Evolutionary conservation across 306 rosid species (phyloP).

Genomic region (Nissolia schottii): DNA sequence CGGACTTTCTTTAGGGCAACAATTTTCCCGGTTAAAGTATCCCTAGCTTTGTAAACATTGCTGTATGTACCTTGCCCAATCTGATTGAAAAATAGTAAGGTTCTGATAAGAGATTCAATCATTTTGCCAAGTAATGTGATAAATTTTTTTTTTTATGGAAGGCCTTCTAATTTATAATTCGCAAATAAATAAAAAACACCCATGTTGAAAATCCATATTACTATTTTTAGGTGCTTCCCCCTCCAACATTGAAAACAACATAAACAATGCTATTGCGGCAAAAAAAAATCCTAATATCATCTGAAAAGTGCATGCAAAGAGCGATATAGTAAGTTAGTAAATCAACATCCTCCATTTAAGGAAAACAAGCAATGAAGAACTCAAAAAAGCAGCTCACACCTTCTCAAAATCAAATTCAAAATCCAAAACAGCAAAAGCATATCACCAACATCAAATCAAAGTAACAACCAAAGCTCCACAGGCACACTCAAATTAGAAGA

Average conservation of each 20-base stretch:
- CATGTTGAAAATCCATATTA: not conserved
- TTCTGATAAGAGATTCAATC: slow-evolving; percentile 19
- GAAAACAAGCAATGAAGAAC: slow-evolving; percentile 15
- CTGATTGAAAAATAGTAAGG: slow-evolving; percentile 26
- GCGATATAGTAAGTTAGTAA: slow-evolving; percentile 11
- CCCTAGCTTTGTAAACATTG: slow-evolving; percentile 48
- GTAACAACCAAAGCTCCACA: not conserved
- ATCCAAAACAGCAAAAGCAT: slow-evolving; percentile 12
- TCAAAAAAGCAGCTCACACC: not conserved
- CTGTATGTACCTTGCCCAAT: slow-evolving; percentile 50
- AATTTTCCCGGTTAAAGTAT: slow-evolving; percentile 36
- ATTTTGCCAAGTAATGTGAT: not conserved
- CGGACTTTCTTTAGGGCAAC: slow-evolving; percentile 48
- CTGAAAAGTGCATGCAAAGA: slow-evolving; percentile 22
- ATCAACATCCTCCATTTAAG: slow-evolving; percentile 13
- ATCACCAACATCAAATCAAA: slow-evolving; percentile 16
- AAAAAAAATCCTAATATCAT: not conserved
- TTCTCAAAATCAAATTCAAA: not conserved
- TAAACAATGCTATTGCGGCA: not conserved
- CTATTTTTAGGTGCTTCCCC: slow-evolving; percentile 2
- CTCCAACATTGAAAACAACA: slow-evolving; percentile 4
- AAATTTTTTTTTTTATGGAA: not conserved
- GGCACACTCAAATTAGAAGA: slow-evolving; percentile 3
- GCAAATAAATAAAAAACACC: not conserved
- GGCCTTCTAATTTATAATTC: slow-evolving; percentile 3